Evolutionary conservation across 768 basidiomycete species (phyloP).

Genomic region (Sarcodon aspratus): DNA sequence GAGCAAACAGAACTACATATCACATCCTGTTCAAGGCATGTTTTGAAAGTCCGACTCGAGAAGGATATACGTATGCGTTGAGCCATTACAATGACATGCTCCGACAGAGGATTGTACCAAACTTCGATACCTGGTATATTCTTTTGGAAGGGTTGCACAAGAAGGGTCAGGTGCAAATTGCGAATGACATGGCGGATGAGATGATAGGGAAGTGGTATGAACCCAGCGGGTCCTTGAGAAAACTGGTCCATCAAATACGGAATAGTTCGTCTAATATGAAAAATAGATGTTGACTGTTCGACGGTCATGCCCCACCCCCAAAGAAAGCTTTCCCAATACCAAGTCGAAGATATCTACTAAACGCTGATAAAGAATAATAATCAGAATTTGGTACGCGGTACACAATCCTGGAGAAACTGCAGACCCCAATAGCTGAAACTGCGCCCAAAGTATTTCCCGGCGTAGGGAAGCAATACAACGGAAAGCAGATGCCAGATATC

Average conservation of each 20-base stretch:
- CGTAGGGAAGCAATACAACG: constrained; percentile 71
- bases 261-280: constrained; percentile 20
- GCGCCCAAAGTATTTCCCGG: constrained; percentile 84
- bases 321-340: constrained; percentile 60
- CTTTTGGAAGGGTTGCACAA: constrained; percentile 52
- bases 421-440: constrained; percentile 79
- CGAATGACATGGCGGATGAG: constrained; percentile 46
- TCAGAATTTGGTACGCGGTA: constrained; percentile 1
- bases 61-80: constrained; percentile 45
- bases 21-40: constrained; percentile 67
- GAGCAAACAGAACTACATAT: constrained; percentile 54
- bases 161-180: constrained; percentile 49
- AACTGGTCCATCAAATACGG: constrained; percentile 39
- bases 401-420: constrained; percentile 17
- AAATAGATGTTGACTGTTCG: constrained; percentile 1
- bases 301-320: constrained; percentile 24
- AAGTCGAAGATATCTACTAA: constrained; percentile 55
- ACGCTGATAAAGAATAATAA: constrained; percentile 33
- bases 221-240: constrained; percentile 32
- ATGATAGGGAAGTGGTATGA: constrained; percentile 38
- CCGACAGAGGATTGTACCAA: constrained; percentile 31
- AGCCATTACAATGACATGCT: constrained; percentile 53
- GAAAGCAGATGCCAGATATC: constrained; percentile 77
- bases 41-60: constrained; percentile 36
- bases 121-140: constrained; percentile 68